phyloP scores from a whole-genome alignment of 2,329 filamentous ascomycete genomes.

The Ceratocystis albifundus region DNA sequence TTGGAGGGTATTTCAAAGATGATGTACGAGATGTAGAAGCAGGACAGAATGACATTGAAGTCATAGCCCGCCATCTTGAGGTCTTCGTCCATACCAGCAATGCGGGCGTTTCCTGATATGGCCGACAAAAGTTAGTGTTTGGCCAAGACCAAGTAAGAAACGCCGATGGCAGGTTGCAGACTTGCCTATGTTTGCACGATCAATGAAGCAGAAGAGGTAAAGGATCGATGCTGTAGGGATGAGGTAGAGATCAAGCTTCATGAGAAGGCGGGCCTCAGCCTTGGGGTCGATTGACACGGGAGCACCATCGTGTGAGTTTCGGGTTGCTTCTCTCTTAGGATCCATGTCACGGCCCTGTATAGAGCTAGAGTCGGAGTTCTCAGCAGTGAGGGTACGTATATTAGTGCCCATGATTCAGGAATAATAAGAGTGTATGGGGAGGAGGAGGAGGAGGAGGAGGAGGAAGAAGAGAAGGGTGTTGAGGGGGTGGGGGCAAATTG shows the following conservation, averaged over 20 bases:
- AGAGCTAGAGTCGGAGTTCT: background rate
- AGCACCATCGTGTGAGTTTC: background rate
- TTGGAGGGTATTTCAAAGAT: conserved; percentile 60
- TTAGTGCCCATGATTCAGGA: too few relatives aligned
- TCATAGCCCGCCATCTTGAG: conserved; percentile 49
- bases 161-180: background rate
- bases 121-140: background rate
- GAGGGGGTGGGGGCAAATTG: too few relatives aligned
- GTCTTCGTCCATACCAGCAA: conserved; percentile 54
- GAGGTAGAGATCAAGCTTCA: conserved; percentile 55
- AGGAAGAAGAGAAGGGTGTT: too few relatives aligned
- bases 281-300: conserved; percentile 44
- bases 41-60: conserved; percentile 56
- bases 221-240: conserved; percentile 54
- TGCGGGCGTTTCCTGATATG: conserved; percentile 49
- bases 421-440: too few relatives aligned
- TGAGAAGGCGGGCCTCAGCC: conserved; percentile 46
- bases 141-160: background rate
- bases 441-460: too few relatives aligned
- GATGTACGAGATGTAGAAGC: conserved; percentile 65
- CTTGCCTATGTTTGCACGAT: conserved; percentile 60
- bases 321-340: background rate
- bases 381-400: background rate
- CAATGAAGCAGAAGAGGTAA: conserved; percentile 64
- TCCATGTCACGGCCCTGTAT: background rate